Base-by-base conservation (phyloP, 176 grass and related monocot genomes). In the Aegilops bicornis region DNA sequence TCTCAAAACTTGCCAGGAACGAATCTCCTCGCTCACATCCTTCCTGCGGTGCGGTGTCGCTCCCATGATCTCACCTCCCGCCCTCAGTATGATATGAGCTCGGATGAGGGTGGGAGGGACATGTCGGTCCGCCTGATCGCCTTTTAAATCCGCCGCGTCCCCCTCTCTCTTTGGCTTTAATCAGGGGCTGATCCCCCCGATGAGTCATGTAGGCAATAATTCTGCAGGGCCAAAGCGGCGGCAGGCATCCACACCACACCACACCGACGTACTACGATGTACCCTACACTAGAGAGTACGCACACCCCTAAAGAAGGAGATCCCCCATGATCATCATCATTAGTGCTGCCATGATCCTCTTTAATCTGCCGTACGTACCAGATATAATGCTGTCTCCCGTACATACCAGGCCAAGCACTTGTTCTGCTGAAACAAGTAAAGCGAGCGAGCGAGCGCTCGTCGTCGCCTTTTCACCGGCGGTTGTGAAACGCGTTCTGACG, bases 121-220 rank as follows among this genome's bases (percentile, higher is more conserved):
- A 75, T 25, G 17, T 5, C 22, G 23, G n/a, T n/a, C 9, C 22
- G 7, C 7, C 25, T 2, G 16, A 54, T 0, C 6, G 16, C 52
- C 81, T 90, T 80, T 74, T 27, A 24, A 79, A 64, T 10, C 73
- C 40, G 25, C 78, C 48, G 64, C 81, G 42, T 79, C 27, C 19
- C 33, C 9, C 71, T 52, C 23, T 27, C 12, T 47, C 76, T 91
- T 87, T 81, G 3, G 85, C 89, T 91, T 91, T 91, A 87, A 88
- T 91, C 81, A 48, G 30, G n/a, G 36, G 19, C n/a, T 50, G 73
- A 76, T 76, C 73, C 54, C 45, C 50, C 52, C 82, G n/a, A 17
- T 64, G 81, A 29, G 69, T 88, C 82, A 75, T 85, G 20, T 8
- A 64, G 58, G 78, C 78, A 84, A 91, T 91, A 81, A 91, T 91